Conservation (phyloP, 352 stramenopile species). For the Phytophthora palmivora region DNA sequence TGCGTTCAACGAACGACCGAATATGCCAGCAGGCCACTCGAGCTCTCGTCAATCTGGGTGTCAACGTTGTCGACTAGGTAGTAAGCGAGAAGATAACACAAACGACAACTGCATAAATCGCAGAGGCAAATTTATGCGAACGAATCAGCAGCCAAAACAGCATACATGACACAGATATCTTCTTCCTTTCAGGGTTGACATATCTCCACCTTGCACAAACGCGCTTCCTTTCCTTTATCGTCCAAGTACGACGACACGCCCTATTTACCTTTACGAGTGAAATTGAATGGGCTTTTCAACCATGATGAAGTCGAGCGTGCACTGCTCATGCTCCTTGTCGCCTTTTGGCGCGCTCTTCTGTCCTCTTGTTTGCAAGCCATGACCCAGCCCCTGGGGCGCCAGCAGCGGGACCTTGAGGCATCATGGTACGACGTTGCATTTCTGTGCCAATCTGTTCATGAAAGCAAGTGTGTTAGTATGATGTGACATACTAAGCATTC, state of each 20-base stretch:
- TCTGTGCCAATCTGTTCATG: conserved; percentile 81
- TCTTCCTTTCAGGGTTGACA: conserved; percentile 29
- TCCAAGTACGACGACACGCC: conserved; percentile 1
- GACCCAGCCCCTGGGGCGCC: conserved; percentile 57
- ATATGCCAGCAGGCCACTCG: conserved; percentile 91
- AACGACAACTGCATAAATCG: not conserved
- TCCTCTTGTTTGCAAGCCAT: conserved; percentile 87
- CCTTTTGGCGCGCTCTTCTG: conserved; percentile 85
- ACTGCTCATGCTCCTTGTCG: conserved; percentile 61
- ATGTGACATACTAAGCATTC: not conserved
- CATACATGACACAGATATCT: conserved; percentile 32
- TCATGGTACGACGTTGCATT: conserved; percentile 90
- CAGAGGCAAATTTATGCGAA: conserved; percentile 4
- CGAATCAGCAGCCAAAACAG: conserved; percentile 13
- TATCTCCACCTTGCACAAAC: conserved; percentile 24
- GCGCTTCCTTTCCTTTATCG: conserved; percentile 13
- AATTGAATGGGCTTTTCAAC: conserved; percentile 8
- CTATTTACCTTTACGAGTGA: conserved; percentile 13
- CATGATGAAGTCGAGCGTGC: conserved; percentile 1
- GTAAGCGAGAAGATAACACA: not conserved
- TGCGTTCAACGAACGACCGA: conserved; percentile 83
- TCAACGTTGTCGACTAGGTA: conserved; percentile 80
- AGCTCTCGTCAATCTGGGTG: conserved; percentile 89
- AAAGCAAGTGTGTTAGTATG: conserved; percentile 10
- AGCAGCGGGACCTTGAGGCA: conserved; percentile 67